Conservation (phyloP, 139 green algal genomes). For the Astrephomene gubernaculifera region DNA sequence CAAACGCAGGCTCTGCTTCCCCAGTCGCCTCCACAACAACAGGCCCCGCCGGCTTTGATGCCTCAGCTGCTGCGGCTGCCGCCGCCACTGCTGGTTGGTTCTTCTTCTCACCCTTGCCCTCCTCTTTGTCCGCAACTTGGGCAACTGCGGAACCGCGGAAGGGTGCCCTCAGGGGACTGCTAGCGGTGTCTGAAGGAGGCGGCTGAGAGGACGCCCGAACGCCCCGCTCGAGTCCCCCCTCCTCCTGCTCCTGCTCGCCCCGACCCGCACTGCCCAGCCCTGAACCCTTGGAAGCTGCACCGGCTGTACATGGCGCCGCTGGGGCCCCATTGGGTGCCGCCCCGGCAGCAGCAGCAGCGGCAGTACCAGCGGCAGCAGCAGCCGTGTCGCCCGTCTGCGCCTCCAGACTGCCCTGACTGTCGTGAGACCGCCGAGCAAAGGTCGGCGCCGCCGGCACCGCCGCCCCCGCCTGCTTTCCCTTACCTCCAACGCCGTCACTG, state of each 20-base stretch:
- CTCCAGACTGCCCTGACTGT: not conserved
- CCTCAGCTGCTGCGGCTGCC: not conserved
- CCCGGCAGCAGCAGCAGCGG: too few species aligned
- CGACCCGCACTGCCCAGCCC: too few species aligned
- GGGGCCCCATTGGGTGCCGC: not conserved
- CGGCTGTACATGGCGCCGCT: too few species aligned
- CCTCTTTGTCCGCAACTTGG: not conserved
- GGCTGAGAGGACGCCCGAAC: not conserved
- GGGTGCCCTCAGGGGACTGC: not conserved
- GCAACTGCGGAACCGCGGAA: not conserved
- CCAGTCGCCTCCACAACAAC: not conserved
- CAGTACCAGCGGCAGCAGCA: not conserved
- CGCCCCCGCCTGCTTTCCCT: not conserved
- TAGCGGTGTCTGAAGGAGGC: not conserved
- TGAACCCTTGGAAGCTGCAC: too few species aligned
- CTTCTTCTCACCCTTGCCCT: too few species aligned
- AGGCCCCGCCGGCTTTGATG: not conserved
- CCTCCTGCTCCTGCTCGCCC: too few species aligned
- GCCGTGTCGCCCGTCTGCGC: too few species aligned
- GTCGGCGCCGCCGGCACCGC: too few species aligned
- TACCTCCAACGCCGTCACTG: not conserved
- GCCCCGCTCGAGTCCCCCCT: too few species aligned
- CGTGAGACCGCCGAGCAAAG: not conserved
- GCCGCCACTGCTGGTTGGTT: not conserved
- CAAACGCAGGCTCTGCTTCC: not conserved